Evolutionary conservation across 164 flowering plant genomes (phyloP), one percentile per base, ranked within the genome.

Genomic region (Magnolia officinalis): DNA sequence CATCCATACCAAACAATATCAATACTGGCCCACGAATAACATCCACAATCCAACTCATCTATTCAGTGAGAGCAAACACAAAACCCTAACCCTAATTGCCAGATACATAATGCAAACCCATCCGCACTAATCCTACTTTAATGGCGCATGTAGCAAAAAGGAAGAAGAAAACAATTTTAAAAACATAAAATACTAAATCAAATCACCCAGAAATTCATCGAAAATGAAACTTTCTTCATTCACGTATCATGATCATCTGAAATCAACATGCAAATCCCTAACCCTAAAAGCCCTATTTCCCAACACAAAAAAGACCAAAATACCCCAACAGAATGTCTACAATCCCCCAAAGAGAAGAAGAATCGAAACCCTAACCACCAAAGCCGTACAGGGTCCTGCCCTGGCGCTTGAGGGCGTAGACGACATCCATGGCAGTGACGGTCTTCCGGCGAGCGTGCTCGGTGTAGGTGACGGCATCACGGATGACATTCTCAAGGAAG

Each of bases 351-450:
- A 37, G 45, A 37, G 45, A 37, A 37, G 45, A 37, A 37, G 45
- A 55, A 9, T 11, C 61, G 13, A 8, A 55, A 6, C n/a, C 49
- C 77, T 67, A 78, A 61, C 80, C 80, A 3, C 80, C 80, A 63
- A 78, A 78, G 1, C 80, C 80, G 50, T 78, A 78, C 16, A 78
- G 72, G 13, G 80, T 78, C 68, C 80, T 73, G n/a, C 80, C 80
- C 68, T 78, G 80, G 19, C 80, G 58, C 77, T 78, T 78, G 55
- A 78, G 68, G 14, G 80, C 73, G 50, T 78, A 78, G 20, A 78
- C 80, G 11, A 74, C 80, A 18, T 78, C 80, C 80, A 78, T 78
- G 73, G 80, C 80, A 16, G 80, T 78, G 2, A 78, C 80, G 1
- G 80, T 78, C 76, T 78, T 78, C 72, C 80, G 21, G 14, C 80